These are phyloP conservation scores for Wickerhamomyces chaumierensis DNA, from an alignment of 805 yeast species.

Conservation along the genomic window DNA sequence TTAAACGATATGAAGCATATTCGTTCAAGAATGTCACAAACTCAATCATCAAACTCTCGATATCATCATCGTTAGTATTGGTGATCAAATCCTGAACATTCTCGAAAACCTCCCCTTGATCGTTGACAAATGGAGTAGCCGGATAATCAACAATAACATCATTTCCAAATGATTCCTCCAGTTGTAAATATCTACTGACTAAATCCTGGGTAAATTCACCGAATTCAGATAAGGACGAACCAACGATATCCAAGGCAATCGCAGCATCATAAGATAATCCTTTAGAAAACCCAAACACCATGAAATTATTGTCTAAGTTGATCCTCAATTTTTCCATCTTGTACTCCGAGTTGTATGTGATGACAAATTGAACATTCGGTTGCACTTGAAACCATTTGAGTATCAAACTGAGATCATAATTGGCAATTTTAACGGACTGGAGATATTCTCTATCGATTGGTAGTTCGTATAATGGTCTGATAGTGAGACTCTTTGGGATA, in stretches of 20 bases:
- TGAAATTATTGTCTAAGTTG: conserved; percentile 22
- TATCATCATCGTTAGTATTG: conserved; percentile 10
- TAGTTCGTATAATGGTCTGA: conserved; percentile 20
- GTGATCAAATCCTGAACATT: conserved; percentile 7
- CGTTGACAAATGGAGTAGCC: conserved; percentile 11
- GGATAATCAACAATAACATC: conserved; percentile 14
- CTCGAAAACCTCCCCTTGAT: conserved; percentile 5
- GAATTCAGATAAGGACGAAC: conserved; percentile 4
- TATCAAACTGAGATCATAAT: conserved; percentile 16
- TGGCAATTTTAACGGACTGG: conserved; percentile 2
- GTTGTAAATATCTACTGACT: conserved; percentile 5
- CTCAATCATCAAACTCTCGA: conserved; percentile 11
- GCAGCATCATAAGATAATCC: conserved; percentile 11
- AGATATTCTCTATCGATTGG: conserved; percentile 20
- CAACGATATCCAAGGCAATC: conserved; percentile 12
- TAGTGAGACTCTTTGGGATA: conserved; percentile 22
- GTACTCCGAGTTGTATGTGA: conserved; percentile 13
- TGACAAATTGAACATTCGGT: conserved; percentile 29
- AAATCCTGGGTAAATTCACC: conserved; percentile 5
- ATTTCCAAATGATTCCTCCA: conserved; percentile 12
- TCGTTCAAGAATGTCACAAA: conserved; percentile 11
- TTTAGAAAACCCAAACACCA: conserved; percentile 21
- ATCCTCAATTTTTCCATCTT: conserved; percentile 13
- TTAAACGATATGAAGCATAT: conserved; percentile 3
- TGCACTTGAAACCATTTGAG: conserved; percentile 26